Base-by-base conservation (phyloP, 495 filamentous ascomycete genomes). In the Acidiella bohemica region DNA sequence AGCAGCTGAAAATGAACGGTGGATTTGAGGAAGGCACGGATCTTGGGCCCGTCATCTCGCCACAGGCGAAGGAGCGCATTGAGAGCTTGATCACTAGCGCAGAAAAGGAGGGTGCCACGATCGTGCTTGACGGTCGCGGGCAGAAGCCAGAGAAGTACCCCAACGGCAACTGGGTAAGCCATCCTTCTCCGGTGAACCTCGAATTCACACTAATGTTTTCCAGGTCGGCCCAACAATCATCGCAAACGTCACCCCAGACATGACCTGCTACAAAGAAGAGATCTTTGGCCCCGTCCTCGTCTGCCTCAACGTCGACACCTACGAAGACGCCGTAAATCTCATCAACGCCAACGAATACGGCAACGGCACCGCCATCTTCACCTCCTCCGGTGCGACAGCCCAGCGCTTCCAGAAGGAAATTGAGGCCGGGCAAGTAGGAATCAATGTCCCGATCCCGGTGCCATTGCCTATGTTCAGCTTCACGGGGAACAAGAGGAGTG, bases 401-500 rank as follows among this genome's bases (percentile, higher is more conserved):
- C 65, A 65, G 9, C 59, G 61, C 18, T 81, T 80, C 67, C 75
- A 77, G 59, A 72, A 72, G 56, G 70, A 80, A 67, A 77, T 85
- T 55, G 77, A 85, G 57, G 79, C 78, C 36, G 80, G 80, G 7
- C 80, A 84, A 62, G 76, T 85, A 10, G 80, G 80, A 22, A 76
- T 85, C 60, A 86, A 86, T 49, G 80, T 68, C 9, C 65, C 65
- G 9, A 68, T 68, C 43, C 77, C 75, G 2, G 87, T 93, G 4
- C 88, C 90, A 12, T 67, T 92, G 27, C 83, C 88, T n/a, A 92
- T 95, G 82, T 97, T 95, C 65, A 81, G 75, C 37, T 97, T 97
- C 65, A 97, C 90, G 14, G 90, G 90, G 38, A 97, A 96, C 64
- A 97, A 97, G 78, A 85, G 80, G 68, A 87, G 80, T 57, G 71